Percentiles rank a stretch among this genome's conserved stretches.
Evolutionary conservation across 441 rosid genomes (phyloP).

Genomic region (Adansonia gregorii): DNA sequence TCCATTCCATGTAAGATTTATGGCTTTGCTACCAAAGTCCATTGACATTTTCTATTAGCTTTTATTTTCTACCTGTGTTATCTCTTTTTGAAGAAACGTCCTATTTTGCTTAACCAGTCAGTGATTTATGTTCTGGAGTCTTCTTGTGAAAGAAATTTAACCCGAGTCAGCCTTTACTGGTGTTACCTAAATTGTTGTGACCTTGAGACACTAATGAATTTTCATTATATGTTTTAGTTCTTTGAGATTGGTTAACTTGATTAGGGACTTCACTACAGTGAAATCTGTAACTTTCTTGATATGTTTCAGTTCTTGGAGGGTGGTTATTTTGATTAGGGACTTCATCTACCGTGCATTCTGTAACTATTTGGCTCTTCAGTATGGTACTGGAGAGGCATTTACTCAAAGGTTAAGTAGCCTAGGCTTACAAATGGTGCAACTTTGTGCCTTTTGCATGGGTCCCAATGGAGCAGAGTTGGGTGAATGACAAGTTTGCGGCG

Average conservation of each 20-base stretch:
- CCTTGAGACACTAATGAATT: not conserved
- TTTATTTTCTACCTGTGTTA: not conserved
- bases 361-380: not conserved
- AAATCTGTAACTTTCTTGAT: not conserved
- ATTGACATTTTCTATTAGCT: not conserved
- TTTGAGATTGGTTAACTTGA: constrained; percentile 9
- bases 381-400: not conserved
- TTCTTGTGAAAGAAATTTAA: not conserved
- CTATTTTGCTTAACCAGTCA: constrained; percentile 3
- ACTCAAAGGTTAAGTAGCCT: not conserved
- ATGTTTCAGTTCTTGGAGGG: not conserved
- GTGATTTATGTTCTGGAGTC: constrained; percentile 5
- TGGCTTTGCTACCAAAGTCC: not conserved
- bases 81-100: not conserved
- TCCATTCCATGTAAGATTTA: not conserved
- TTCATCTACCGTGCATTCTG: not conserved
- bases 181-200: constrained; percentile 2
- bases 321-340: not conserved
- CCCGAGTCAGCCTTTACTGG: constrained; percentile 6
- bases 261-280: not conserved
- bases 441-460: not conserved
- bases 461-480: not conserved
- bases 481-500: not conserved
- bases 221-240: not conserved
- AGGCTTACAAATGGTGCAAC: not conserved